These are phyloP conservation scores for Dictyostelium capitatum DNA, from an alignment of 78 protist species.

Conservation along the genomic window DNA sequence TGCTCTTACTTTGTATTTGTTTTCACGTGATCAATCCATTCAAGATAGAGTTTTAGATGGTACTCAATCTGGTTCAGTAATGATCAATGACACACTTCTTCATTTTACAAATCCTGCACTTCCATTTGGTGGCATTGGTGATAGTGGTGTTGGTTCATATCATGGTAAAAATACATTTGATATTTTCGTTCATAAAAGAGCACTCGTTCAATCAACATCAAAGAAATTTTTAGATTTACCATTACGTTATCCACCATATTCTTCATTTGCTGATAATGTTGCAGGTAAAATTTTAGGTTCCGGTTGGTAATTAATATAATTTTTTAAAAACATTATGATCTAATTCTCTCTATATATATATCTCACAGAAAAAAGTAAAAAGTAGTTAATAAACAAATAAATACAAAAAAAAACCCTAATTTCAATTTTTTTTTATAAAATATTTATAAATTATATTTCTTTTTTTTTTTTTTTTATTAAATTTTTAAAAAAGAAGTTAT, in stretches of 20 bases:
- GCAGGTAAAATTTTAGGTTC: constrained; percentile 54
- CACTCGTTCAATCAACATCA: constrained; percentile 75
- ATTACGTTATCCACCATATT: constrained; percentile 67
- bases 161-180: constrained; percentile 89
- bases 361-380: neutral
- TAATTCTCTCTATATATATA: neutral
- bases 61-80: constrained; percentile 61
- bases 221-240: constrained; percentile 64
- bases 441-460: no score
- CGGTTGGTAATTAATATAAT: no score
- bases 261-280: constrained; percentile 47
- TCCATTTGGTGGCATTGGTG: constrained; percentile 99
- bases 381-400: no score
- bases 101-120: constrained; percentile 75
- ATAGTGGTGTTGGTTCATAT: constrained; percentile 93
- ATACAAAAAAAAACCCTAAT: no score
- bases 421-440: no score
- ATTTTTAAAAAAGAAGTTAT: no score
- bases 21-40: constrained; percentile 70
- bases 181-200: constrained; percentile 85
- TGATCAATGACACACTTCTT: constrained; percentile 71
- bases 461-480: no score
- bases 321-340: neutral
- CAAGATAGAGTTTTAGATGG: constrained; percentile 57
- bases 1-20: constrained; percentile 93